Evolutionary conservation across 441 rosid genomes (phyloP), one percentile per base, ranked within the genome.

Genomic region (Gossypium gossypioides): DNA sequence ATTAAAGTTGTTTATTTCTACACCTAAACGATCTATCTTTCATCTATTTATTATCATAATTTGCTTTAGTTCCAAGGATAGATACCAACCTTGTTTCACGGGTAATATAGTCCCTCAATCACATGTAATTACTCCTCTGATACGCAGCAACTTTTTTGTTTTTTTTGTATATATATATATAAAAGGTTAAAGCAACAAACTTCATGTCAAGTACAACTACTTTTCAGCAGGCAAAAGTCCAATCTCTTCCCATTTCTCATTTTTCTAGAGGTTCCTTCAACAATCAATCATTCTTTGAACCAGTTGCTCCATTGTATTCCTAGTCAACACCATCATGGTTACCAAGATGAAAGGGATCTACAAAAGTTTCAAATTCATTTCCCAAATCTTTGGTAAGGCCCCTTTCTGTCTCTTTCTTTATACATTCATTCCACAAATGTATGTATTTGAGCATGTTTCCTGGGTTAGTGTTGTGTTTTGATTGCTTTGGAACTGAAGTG

Each of bases 291-390:
- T 56, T 73, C 69, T 18, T 67, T 44, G 50, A 64, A 59, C 57
- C 50, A 55, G 4, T 12, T 52, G 50, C 42, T 59, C 65, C 29
- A 46, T 74, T 67, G 69, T 54, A 34, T 48, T 74, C 81, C 57
- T 29, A n/a, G 56, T 70, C 68, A 66, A 27, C 70, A 24, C 65
- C 24, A 51, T 62, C 66, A 93, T 90, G 98, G 84, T 91, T 10
- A 81, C 87, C 70, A 94, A 89, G 79, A 89, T 94, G 74, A 93
- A 90, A 78, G 96, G 95, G 72, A 80, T 93, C 69, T 91, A 86
- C 75, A 93, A 89, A 84, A 83, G 98, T 61, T 91, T 93, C 87
- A 91, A 91, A 78, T 90, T 68, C 77, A 86, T 94, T 72, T 80
- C 96, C 66, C 91, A 94, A 81, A 91, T 94, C 63, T 91, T 94